These are phyloP conservation scores for Cucurbita moschata DNA, from an alignment of 306 rosid species.

Conservation along the genomic window DNA sequence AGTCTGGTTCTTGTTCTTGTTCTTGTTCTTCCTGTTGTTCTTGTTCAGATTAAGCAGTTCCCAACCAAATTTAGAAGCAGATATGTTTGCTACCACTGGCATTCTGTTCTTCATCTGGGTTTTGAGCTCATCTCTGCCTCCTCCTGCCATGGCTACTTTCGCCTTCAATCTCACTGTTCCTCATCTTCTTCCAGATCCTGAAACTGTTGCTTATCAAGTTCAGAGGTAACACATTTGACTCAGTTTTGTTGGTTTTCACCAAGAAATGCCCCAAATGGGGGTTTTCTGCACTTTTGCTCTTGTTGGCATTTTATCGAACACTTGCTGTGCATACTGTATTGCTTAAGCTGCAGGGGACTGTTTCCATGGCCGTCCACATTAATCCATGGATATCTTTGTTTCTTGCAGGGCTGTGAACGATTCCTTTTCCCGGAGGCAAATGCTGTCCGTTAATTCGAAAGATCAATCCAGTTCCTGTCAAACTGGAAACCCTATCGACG, in stretches of 20 bases:
- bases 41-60: background rate
- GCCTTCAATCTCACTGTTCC: conserved; percentile 54
- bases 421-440: conserved; percentile 37
- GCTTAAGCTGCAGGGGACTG: background rate
- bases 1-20: conserved; percentile 1
- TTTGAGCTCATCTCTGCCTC: conserved; percentile 22
- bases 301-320: conserved; percentile 14
- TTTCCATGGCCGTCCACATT: background rate
- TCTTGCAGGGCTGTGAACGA: conserved; percentile 55
- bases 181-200: conserved; percentile 82
- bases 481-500: conserved; percentile 83
- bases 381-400: background rate
- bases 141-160: conserved; percentile 30
- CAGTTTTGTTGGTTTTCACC: conserved; percentile 3
- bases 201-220: conserved; percentile 51
- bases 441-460: conserved; percentile 16
- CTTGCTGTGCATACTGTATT: background rate
- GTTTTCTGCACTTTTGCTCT: background rate
- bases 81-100: conserved; percentile 42
- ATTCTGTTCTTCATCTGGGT: conserved; percentile 65
- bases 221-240: conserved; percentile 39
- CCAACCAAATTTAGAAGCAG: conserved; percentile 21
- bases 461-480: conserved; percentile 30
- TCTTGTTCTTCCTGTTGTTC: background rate
- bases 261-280: conserved; percentile 1